Evolutionary conservation across 1,284 basidiomycete species (phyloP).

Genomic region (Fistulinella staudtii): DNA sequence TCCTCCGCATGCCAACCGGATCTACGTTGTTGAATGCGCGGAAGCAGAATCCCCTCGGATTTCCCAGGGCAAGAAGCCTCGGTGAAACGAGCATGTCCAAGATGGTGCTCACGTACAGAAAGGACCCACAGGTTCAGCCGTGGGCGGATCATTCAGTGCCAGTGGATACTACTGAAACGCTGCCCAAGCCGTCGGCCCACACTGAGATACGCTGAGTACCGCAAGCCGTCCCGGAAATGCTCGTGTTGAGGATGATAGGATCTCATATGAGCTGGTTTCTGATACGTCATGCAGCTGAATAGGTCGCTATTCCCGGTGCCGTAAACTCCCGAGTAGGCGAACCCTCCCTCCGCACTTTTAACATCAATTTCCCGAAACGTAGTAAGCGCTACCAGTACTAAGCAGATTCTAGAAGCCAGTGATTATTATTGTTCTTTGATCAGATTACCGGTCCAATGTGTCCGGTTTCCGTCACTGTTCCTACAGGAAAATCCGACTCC

Average conservation of each 20-base stretch:
- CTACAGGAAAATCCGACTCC: too few relatives aligned
- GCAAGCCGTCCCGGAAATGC: neutral
- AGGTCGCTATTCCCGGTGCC: neutral
- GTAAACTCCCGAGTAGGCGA: too few relatives aligned
- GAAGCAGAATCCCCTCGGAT: constrained; percentile 18
- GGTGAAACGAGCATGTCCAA: neutral
- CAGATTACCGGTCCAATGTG: too few relatives aligned
- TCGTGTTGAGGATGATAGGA: too few relatives aligned
- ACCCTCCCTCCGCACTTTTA: too few relatives aligned
- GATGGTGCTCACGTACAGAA: constrained; percentile 4
- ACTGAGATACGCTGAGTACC: constrained; percentile 1
- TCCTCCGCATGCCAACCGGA: neutral
- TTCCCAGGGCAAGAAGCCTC: constrained; percentile 15
- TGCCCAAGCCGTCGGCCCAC: neutral
- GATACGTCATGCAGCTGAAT: constrained; percentile 1
- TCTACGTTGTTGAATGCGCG: neutral
- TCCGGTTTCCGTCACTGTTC: too few relatives aligned
- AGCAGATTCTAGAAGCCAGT: too few relatives aligned
- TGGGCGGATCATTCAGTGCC: neutral
- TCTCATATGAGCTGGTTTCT: neutral
- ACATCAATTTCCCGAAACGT: too few relatives aligned
- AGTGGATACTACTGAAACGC: neutral
- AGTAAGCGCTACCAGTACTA: too few relatives aligned
- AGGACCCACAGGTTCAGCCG: neutral
- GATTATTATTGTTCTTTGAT: too few relatives aligned